A percentile compares a stretch with the other conserved stretches of the same genome.
Evolutionary conservation across 2,329 filamentous ascomycete genomes (phyloP).

Genomic region (Botryosphaeria agaves): DNA sequence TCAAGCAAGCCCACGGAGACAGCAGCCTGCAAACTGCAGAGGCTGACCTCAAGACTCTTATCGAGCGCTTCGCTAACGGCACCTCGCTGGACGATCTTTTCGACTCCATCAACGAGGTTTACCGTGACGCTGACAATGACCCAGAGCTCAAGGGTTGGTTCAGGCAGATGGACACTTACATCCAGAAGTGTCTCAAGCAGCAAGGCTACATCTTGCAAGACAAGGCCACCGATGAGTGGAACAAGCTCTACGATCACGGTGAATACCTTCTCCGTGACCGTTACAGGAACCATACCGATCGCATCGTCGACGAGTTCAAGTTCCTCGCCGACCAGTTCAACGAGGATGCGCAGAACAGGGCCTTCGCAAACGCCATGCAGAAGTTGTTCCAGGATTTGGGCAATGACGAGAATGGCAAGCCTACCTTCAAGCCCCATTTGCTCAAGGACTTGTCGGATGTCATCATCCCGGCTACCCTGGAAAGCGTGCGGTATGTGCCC

Average conservation of each 20-base stretch:
- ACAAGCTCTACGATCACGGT: conserved; percentile 68
- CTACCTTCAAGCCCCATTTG: conserved; percentile 81
- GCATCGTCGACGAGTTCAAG: conserved; percentile 75
- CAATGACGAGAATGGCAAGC: conserved; percentile 67
- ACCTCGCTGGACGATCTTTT: conserved; percentile 80
- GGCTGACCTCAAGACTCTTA: conserved; percentile 62
- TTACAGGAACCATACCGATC: conserved; percentile 73
- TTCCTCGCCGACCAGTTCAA: conserved; percentile 84
- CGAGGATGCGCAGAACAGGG: conserved; percentile 68
- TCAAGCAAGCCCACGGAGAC: conserved; percentile 53
- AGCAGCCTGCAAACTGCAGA: conserved; percentile 54
- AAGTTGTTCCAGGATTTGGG: conserved; percentile 87
- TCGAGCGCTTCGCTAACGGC: conserved; percentile 91
- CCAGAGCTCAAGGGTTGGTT: conserved; percentile 84
- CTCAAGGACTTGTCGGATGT: conserved; percentile 77
- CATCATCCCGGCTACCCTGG: conserved; percentile 67
- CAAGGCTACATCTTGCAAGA: conserved; percentile 86
- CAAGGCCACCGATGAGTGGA: conserved; percentile 62
- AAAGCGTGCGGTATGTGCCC: conserved; percentile 77
- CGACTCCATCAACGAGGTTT: conserved; percentile 69
- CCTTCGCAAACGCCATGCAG: conserved; percentile 56
- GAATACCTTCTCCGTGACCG: conserved; percentile 75
- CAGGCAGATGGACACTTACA: conserved; percentile 55
- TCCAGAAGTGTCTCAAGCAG: conserved; percentile 70
- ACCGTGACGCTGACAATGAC: conserved; percentile 72